Evolutionary conservation across 768 basidiomycete species (phyloP).

Genomic region (Tricholoma flavovirens): DNA sequence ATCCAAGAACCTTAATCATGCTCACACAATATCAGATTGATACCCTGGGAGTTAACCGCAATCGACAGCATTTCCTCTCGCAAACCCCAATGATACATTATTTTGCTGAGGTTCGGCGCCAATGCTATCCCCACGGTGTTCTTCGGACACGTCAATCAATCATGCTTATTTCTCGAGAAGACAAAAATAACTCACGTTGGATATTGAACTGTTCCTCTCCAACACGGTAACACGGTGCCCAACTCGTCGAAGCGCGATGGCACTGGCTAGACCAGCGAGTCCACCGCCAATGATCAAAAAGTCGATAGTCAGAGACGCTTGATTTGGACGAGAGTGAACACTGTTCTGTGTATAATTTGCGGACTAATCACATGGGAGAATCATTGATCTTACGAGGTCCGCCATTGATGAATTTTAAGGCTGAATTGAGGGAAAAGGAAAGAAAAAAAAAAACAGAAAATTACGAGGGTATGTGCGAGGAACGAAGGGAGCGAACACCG

Average conservation of each 20-base stretch:
- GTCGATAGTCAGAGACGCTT: constrained; percentile 22
- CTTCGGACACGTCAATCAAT: constrained; percentile 6
- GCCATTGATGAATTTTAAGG: neutral
- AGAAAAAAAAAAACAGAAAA: neutral
- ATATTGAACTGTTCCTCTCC: constrained; percentile 27
- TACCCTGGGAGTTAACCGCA: constrained; percentile 14
- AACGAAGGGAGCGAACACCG: neutral
- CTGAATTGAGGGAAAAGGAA: neutral
- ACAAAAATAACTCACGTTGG: constrained; percentile 7
- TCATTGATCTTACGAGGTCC: neutral
- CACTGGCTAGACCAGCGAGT: constrained; percentile 49
- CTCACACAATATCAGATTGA: constrained; percentile 17
- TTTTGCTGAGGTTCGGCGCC: constrained; percentile 51
- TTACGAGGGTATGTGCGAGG: neutral
- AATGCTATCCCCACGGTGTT: constrained; percentile 25
- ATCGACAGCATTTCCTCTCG: constrained; percentile 17
- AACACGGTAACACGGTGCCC: constrained; percentile 53
- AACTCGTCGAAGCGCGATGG: constrained; percentile 44
- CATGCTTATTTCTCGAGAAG: neutral
- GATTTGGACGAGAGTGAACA: constrained; percentile 8
- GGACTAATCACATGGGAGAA: neutral
- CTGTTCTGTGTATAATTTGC: neutral
- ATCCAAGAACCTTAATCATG: neutral
- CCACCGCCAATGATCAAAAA: constrained; percentile 38
- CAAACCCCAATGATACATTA: constrained; percentile 52